Percentiles rank a stretch among this genome's conserved stretches.
These are phyloP conservation scores for Penicillium nordicum DNA, from an alignment of 2,329 filamentous ascomycete genomes.

Conservation along the genomic window DNA sequence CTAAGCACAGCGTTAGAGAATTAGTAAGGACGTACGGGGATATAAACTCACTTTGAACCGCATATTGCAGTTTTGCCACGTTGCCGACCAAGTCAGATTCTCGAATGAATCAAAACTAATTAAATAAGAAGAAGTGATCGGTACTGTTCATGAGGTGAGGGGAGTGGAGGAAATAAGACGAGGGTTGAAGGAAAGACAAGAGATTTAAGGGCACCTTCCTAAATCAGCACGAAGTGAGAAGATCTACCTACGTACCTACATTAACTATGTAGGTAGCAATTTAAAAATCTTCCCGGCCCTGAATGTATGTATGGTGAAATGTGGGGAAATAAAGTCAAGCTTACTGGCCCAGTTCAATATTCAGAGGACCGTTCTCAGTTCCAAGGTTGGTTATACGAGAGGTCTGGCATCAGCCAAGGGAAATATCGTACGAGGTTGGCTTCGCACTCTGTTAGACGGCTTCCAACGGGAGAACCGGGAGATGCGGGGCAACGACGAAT, in stretches of 20 bases:
- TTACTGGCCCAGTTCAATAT: neutral
- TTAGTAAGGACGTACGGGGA: neutral
- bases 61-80: slow-evolving; percentile 14
- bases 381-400: slow-evolving; percentile 3
- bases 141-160: neutral
- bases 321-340: slow-evolving; percentile 17
- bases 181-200: neutral
- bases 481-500: neutral
- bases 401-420: neutral
- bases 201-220: slow-evolving; percentile 1
- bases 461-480: neutral
- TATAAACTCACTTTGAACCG: slow-evolving; percentile 17
- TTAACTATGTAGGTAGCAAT: neutral
- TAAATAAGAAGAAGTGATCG: neutral
- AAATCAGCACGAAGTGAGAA: neutral
- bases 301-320: slow-evolving; percentile 6
- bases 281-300: neutral
- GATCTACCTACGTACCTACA: slow-evolving; percentile 13
- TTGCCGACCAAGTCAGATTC: neutral
- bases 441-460: neutral
- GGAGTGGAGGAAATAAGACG: neutral
- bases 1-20: slow-evolving; percentile 5
- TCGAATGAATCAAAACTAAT: neutral
- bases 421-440: slow-evolving; percentile 10
- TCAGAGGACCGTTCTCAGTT: neutral